phyloP scores from a whole-genome alignment of 208 protist species.

The Borovskyia barvae region DNA sequence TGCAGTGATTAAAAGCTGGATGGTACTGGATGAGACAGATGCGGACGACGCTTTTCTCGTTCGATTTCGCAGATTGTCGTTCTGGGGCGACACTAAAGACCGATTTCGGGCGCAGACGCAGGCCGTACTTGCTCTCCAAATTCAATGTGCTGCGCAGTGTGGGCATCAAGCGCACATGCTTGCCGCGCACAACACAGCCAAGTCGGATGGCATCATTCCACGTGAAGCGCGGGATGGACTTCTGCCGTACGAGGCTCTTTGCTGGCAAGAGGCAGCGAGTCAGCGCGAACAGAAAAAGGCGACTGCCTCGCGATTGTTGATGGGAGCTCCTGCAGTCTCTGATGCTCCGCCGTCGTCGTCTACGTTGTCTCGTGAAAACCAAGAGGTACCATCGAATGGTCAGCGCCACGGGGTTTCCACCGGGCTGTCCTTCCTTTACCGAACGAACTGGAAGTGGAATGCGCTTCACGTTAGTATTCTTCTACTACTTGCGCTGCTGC shows the following conservation, averaged over 20 bases:
- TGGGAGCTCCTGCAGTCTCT: background rate
- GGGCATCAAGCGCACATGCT: conserved; percentile 2
- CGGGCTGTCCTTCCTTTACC: background rate
- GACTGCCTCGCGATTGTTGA: conserved; percentile 1
- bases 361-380: background rate
- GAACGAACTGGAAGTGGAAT: conserved; percentile 18
- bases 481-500: conserved; percentile 19
- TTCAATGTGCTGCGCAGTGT: conserved; percentile 8
- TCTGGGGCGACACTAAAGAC: background rate
- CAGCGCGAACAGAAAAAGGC: background rate
- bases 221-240: background rate
- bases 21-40: background rate
- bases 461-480: conserved; percentile 12
- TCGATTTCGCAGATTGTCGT: background rate
- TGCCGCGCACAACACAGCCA: background rate
- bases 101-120: conserved; percentile 4
- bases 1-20: background rate
- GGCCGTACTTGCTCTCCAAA: conserved; percentile 17
- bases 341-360: background rate
- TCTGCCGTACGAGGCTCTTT: background rate
- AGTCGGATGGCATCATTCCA: background rate
- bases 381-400: too few species aligned
- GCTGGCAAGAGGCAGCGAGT: conserved; percentile 7
- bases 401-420: too few species aligned
- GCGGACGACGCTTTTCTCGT: background rate